Conservation (phyloP, 2,329 filamentous ascomycete genomes). For the Colletotrichum sp. region DNA sequence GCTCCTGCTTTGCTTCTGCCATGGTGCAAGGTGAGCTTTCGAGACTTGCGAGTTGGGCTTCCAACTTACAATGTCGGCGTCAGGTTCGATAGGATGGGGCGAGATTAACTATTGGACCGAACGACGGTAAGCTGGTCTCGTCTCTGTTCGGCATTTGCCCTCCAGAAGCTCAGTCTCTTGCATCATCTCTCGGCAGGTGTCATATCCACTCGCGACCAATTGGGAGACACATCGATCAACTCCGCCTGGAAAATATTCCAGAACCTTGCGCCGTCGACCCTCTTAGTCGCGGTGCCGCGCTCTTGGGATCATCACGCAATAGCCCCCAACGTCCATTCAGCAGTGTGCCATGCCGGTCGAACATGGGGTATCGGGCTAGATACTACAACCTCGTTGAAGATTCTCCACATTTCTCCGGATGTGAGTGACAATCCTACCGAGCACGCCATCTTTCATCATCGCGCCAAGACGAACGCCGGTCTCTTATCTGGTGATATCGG, state of each 20-base stretch:
- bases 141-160: constrained; percentile 1
- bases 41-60: too few species aligned
- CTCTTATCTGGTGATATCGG: neutral
- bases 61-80: neutral
- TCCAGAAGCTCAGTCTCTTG: neutral
- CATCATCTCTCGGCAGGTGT: neutral
- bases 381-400: neutral
- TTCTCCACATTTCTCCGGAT: neutral
- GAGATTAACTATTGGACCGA: neutral
- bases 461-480: constrained; percentile 10
- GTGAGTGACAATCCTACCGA: neutral
- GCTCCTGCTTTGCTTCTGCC: neutral
- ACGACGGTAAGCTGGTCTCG: neutral
- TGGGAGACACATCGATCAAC: neutral
- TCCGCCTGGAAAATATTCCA: neutral
- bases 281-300: neutral
- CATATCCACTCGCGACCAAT: neutral
- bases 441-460: constrained; percentile 18
- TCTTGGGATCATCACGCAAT: constrained; percentile 13
- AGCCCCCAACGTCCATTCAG: neutral
- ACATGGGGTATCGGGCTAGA: neutral
- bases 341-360: neutral
- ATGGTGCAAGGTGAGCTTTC: neutral
- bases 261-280: neutral
- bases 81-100: neutral